Conservation (phyloP, 805 yeast species). For the Ogataea ganodermae region DNA sequence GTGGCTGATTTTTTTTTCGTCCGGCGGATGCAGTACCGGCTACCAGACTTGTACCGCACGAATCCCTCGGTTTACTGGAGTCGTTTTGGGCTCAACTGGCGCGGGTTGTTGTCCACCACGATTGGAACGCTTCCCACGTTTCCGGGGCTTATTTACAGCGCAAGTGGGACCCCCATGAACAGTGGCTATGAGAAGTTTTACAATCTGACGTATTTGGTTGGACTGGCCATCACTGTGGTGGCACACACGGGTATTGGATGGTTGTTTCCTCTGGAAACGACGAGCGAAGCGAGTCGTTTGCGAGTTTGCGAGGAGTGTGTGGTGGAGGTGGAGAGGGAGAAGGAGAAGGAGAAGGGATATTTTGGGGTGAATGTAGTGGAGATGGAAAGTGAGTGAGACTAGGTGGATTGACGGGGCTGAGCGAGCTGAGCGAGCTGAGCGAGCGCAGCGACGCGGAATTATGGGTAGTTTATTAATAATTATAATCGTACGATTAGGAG, state of each 20-base stretch:
- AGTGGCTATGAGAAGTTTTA: constrained; percentile 16
- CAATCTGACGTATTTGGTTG: constrained; percentile 19
- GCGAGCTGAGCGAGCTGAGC: neutral
- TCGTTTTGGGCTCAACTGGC: constrained; percentile 22
- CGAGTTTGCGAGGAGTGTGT: constrained; percentile 7
- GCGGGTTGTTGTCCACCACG: constrained; percentile 17
- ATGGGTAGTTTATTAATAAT: too few relatives aligned
- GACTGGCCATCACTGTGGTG: constrained; percentile 12
- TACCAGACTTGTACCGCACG: constrained; percentile 25
- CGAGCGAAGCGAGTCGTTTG: constrained; percentile 15
- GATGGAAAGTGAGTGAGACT: neutral
- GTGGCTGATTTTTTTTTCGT: constrained; percentile 29
- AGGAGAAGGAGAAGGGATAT: constrained; percentile 1
- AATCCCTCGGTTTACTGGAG: constrained; percentile 19
- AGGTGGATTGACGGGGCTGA: too few relatives aligned
- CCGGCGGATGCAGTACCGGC: constrained; percentile 36
- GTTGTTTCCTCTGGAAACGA: constrained; percentile 15
- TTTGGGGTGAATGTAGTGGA: constrained; percentile 10
- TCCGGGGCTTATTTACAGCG: constrained; percentile 22
- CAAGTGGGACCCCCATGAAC: constrained; percentile 16
- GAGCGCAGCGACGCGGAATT: neutral
- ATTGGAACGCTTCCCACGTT: constrained; percentile 21
- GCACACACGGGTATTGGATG: constrained; percentile 10
- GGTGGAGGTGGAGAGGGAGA: neutral
- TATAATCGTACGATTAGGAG: too few relatives aligned